Percentiles rank a stretch among this genome's conserved stretches.
These are phyloP conservation scores for Ophiostoma triangulosporum DNA, from an alignment of 2,329 filamentous ascomycete species.

Conservation along the genomic window DNA sequence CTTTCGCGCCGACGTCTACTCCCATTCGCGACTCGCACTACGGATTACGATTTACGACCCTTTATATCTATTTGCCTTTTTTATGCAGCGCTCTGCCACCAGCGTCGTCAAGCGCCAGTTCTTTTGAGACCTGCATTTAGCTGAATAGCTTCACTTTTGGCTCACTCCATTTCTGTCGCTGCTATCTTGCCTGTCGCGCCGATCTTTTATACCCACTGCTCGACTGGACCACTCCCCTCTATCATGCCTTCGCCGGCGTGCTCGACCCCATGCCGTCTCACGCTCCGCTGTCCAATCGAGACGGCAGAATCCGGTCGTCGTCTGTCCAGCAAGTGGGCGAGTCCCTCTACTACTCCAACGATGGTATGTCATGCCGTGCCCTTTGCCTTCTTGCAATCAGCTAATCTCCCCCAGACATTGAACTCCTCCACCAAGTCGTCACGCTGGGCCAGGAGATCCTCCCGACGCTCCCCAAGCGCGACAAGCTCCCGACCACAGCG, in stretches of 20 bases:
- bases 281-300: constrained; percentile 23
- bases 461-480: constrained; percentile 40
- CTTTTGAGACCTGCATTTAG: neutral
- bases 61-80: neutral
- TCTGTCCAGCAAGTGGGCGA: constrained; percentile 19
- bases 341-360: constrained; percentile 43
- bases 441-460: constrained; percentile 53
- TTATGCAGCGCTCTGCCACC: neutral
- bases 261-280: constrained; percentile 24
- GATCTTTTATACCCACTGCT: neutral
- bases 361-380: constrained; percentile 30
- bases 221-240: constrained; percentile 9
- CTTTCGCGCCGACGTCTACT: neutral
- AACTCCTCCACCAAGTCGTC: constrained; percentile 65
- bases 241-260: constrained; percentile 24
- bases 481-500: constrained; percentile 58
- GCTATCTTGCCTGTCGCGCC: no score
- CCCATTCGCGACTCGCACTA: neutral
- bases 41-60: neutral
- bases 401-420: constrained; percentile 47
- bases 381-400: neutral
- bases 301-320: constrained; percentile 21
- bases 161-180: neutral
- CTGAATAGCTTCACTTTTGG: neutral
- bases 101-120: neutral